Evolutionary conservation across 1,284 basidiomycete genomes (phyloP).

Genomic region (Cryptococcus sp.): DNA sequence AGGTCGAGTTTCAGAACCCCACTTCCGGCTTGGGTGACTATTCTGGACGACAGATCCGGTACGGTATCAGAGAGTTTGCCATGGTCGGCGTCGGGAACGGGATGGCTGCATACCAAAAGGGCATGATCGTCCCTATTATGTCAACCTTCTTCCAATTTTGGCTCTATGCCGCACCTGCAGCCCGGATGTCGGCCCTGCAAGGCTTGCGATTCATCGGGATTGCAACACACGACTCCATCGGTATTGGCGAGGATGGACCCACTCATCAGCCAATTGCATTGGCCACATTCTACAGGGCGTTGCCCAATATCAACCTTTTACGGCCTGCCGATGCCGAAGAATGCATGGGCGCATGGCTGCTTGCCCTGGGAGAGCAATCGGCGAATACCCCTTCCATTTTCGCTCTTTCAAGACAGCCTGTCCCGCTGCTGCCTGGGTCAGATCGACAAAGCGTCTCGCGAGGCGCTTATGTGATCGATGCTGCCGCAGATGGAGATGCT

Average conservation of each 20-base stretch:
- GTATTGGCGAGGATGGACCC: constrained; percentile 49
- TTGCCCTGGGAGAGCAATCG: constrained; percentile 31
- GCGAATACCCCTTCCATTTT: constrained; percentile 32
- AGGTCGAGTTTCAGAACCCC: constrained; percentile 47
- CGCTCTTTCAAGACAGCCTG: constrained; percentile 37
- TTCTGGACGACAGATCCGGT: constrained; percentile 46
- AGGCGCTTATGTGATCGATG: constrained; percentile 41
- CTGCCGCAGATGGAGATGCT: constrained; percentile 20
- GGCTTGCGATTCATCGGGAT: constrained; percentile 46
- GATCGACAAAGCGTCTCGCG: constrained; percentile 31
- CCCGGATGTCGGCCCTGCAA: constrained; percentile 46
- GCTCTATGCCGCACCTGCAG: constrained; percentile 47
- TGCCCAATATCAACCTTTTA: constrained; percentile 45
- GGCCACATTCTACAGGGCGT: constrained; percentile 39
- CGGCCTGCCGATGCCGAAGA: constrained; percentile 50
- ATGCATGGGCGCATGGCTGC: constrained; percentile 36
- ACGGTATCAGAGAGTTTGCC: constrained; percentile 48
- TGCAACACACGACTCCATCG: constrained; percentile 47
- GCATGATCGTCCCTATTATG: constrained; percentile 62
- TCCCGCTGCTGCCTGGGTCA: constrained; percentile 38
- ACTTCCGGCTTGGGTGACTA: constrained; percentile 42
- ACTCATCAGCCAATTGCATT: constrained; percentile 48
- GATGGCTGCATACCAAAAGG: constrained; percentile 45
- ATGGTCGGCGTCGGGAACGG: constrained; percentile 47
- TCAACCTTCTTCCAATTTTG: constrained; percentile 56